phyloP scores from a whole-genome alignment of 106 monocot species.

The Narthecium ossifragum region DNA sequence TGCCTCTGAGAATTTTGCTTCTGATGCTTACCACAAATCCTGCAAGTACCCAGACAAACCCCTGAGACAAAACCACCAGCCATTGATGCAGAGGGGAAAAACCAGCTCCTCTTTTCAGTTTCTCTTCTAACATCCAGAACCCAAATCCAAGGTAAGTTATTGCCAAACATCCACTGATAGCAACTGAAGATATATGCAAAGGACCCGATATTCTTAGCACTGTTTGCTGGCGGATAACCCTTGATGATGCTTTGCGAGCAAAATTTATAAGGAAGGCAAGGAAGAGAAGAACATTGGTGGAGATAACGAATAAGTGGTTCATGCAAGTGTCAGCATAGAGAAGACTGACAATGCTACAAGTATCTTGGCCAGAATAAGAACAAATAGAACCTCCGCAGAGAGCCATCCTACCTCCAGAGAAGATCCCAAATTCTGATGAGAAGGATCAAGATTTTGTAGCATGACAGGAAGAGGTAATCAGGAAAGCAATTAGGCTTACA shows the following conservation, averaged over 20 bases:
- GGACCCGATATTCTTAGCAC: slow-evolving; percentile 16
- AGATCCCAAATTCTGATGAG: not conserved
- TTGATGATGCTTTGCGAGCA: slow-evolving; percentile 8
- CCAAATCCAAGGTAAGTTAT: slow-evolving; percentile 38
- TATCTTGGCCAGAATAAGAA: not conserved
- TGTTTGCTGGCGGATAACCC: not conserved
- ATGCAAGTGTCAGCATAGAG: slow-evolving; percentile 25
- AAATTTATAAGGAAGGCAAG: slow-evolving; percentile 28
- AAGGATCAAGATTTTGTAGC: not conserved
- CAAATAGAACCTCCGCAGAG: not conserved
- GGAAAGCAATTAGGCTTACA: not conserved
- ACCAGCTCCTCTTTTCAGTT: slow-evolving; percentile 6
- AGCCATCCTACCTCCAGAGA: slow-evolving; percentile 10
- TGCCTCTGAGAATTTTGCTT: not conserved
- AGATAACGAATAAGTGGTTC: slow-evolving; percentile 35
- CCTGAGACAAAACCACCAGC: slow-evolving; percentile 43
- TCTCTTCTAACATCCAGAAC: slow-evolving; percentile 33
- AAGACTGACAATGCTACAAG: slow-evolving; percentile 7
- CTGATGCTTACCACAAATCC: slow-evolving; percentile 11
- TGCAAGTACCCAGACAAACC: slow-evolving; percentile 32
- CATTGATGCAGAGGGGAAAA: slow-evolving; percentile 30
- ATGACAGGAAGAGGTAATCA: not conserved
- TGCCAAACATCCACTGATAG: slow-evolving; percentile 38
- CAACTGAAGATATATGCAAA: slow-evolving; percentile 10
- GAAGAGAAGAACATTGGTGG: slow-evolving; percentile 21